Percentiles rank a stretch among this genome's conserved stretches.
These are phyloP conservation scores for Plasmodium berghei DNA, from an alignment of 169 alveolate genomes.

Conservation along the genomic window DNA sequence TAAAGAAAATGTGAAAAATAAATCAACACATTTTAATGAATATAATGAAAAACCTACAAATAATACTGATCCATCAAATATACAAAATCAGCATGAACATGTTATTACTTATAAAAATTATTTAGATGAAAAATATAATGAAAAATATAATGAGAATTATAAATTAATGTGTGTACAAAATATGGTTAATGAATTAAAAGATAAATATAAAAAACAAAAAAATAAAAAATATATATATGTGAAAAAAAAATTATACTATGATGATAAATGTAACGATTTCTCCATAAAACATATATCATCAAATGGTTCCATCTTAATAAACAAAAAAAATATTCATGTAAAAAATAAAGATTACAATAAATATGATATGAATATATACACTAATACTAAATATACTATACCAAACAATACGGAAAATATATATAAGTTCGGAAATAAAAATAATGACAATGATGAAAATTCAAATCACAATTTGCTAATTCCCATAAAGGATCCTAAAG, in stretches of 20 bases:
- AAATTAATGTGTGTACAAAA: not conserved
- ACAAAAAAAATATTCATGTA: not conserved
- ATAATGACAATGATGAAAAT: not conserved
- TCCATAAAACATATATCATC: slow-evolving; percentile 18
- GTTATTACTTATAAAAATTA: not conserved
- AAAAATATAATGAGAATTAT: not conserved
- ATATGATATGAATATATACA: no score
- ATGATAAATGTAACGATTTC: slow-evolving; percentile 10
- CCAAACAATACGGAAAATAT: not conserved
- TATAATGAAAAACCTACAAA: no score
- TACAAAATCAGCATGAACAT: not conserved
- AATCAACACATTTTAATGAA: not conserved
- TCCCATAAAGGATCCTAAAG: slow-evolving; percentile 18
- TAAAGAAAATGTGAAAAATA: not conserved
- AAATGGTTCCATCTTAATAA: not conserved
- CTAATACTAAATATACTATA: not conserved
- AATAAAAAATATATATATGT: slow-evolving; percentile 15
- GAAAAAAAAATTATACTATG: slow-evolving; percentile 30
- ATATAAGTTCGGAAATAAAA: not conserved
- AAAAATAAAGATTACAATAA: not conserved
- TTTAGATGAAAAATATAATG: not conserved
- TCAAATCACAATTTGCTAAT: not conserved
- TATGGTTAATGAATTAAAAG: slow-evolving; percentile 46
- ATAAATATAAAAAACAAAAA: slow-evolving; percentile 9
- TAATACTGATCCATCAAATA: no score